Conservation (phyloP, 805 yeast genomes). For the Monosporozyma servazzii region DNA sequence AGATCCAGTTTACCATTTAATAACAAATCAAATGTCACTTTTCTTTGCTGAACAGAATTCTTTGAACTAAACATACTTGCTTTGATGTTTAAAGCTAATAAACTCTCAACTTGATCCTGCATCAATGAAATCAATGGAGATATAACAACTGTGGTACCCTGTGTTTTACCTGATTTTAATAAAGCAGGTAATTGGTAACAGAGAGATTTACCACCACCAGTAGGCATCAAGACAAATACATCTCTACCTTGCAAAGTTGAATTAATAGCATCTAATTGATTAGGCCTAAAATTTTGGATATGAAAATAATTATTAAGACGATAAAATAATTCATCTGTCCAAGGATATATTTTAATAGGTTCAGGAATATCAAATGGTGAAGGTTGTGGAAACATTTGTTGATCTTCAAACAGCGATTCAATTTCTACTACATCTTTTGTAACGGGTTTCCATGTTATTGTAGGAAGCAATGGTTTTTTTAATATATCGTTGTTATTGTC, state of each 20-base stretch:
- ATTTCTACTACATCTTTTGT: neutral
- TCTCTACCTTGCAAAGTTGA: slow-evolving; percentile 71
- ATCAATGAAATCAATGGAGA: slow-evolving; percentile 92
- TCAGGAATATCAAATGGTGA: neutral
- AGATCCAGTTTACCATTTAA: slow-evolving; percentile 60
- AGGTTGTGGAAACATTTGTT: neutral
- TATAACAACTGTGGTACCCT: slow-evolving; percentile 82
- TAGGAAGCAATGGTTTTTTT: neutral
- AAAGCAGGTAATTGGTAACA: slow-evolving; percentile 95
- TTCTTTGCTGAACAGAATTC: slow-evolving; percentile 53
- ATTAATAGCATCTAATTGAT: slow-evolving; percentile 80
- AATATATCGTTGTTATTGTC: neutral
- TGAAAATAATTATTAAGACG: slow-evolving; percentile 54
- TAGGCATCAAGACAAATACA: slow-evolving; percentile 94
- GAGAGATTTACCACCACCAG: slow-evolving; percentile 96
- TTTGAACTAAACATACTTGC: slow-evolving; percentile 88
- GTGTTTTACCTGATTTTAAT: slow-evolving; percentile 60
- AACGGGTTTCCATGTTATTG: neutral
- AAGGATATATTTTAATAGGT: slow-evolving; percentile 27
- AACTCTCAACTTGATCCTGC: slow-evolving; percentile 93
- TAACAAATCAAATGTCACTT: slow-evolving; percentile 51
- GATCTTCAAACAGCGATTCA: neutral
- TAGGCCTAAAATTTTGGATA: slow-evolving; percentile 58
- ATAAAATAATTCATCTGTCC: slow-evolving; percentile 61
- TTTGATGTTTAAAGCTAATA: slow-evolving; percentile 52